phyloP scores from a whole-genome alignment of 148 eudicot genomes.

The Cornus suecica region DNA sequence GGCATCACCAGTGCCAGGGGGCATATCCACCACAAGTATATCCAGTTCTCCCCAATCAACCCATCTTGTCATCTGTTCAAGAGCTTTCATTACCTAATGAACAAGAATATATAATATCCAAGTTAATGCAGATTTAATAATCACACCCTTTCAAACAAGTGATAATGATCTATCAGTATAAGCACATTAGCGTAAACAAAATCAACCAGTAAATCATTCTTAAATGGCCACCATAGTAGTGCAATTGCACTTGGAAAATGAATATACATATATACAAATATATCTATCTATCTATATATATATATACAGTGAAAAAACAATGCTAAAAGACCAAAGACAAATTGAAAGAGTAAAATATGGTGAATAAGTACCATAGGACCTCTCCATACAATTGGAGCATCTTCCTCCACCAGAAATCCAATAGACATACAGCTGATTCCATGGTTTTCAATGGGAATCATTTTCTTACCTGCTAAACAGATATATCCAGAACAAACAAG shows the following conservation, averaged over 20 bases:
- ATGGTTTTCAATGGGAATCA: slow-evolving; percentile 88
- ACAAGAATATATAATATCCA: slow-evolving; percentile 6
- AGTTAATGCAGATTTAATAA: background rate
- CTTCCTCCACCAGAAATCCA: slow-evolving; percentile 83
- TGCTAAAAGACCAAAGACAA: slow-evolving; percentile 7
- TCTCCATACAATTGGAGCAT: slow-evolving; percentile 95
- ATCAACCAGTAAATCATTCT: slow-evolving; percentile 11
- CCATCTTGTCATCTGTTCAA: slow-evolving; percentile 91
- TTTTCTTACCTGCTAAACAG: slow-evolving; percentile 59
- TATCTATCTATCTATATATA: too few relatives aligned
- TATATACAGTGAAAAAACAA: too few relatives aligned
- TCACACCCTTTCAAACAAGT: background rate
- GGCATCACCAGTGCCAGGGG: slow-evolving; percentile 98
- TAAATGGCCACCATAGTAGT: too few relatives aligned
- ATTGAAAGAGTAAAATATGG: slow-evolving; percentile 8
- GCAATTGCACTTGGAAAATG: background rate
- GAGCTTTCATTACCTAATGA: slow-evolving; percentile 90
- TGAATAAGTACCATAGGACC: slow-evolving; percentile 83
- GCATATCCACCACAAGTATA: slow-evolving; percentile 97
- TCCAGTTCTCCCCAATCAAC: slow-evolving; percentile 93
- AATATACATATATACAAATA: background rate
- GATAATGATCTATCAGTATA: background rate
- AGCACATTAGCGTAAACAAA: background rate
- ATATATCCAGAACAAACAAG: slow-evolving; percentile 6
- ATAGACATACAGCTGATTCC: slow-evolving; percentile 94